A percentile compares a stretch with the other conserved stretches of the same genome.
Evolutionary conservation across 2,329 filamentous ascomycete species (phyloP).

Genomic region (Aspergillus sclerotialis): DNA sequence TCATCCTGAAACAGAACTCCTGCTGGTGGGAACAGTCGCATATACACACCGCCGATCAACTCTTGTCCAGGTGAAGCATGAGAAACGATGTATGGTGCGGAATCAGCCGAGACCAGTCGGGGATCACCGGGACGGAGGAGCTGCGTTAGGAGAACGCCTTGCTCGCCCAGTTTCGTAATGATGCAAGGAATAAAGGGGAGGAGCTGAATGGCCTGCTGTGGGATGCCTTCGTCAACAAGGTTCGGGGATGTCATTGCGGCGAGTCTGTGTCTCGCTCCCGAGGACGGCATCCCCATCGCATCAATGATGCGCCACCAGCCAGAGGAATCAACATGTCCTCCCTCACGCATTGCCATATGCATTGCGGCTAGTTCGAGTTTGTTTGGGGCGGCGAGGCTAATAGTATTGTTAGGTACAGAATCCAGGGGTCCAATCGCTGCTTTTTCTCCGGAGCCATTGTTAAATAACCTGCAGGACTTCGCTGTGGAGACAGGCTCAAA

Average conservation of each 20-base stretch:
- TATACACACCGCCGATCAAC: slow-evolving; percentile 76
- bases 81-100: slow-evolving; percentile 64
- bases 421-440: slow-evolving; percentile 25
- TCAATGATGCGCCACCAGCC: slow-evolving; percentile 79
- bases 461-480: slow-evolving; percentile 68
- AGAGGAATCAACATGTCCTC: slow-evolving; percentile 60
- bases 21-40: slow-evolving; percentile 64
- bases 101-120: slow-evolving; percentile 55
- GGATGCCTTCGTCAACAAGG: slow-evolving; percentile 72
- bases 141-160: slow-evolving; percentile 69
- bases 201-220: slow-evolving; percentile 75
- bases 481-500: slow-evolving; percentile 85
- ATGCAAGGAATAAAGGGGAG: slow-evolving; percentile 83
- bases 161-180: slow-evolving; percentile 70
- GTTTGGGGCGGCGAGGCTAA: slow-evolving; percentile 78
- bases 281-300: slow-evolving; percentile 62
- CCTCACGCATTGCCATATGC: slow-evolving; percentile 61
- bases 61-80: slow-evolving; percentile 48
- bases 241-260: slow-evolving; percentile 57
- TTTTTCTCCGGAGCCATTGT: slow-evolving; percentile 9
- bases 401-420: slow-evolving; percentile 54
- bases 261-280: slow-evolving; percentile 64
- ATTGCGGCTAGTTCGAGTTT: slow-evolving; percentile 72
- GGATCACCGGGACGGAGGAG: slow-evolving; percentile 63
- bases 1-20: slow-evolving; percentile 55